Evolutionary conservation across 129 eudicot species (phyloP).

Genomic region (Erigeron canadensis): DNA sequence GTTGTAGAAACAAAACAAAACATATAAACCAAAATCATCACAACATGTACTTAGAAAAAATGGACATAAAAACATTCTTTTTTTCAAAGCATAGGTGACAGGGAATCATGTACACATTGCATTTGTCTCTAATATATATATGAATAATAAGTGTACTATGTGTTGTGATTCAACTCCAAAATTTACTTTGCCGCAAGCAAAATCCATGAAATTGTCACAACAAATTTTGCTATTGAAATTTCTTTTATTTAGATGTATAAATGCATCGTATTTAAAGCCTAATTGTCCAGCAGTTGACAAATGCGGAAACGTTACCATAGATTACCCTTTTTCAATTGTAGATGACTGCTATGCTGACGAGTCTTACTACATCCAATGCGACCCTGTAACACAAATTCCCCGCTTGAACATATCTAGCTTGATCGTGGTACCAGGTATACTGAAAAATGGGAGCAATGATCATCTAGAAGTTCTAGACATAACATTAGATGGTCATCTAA

Average conservation of each 20-base stretch:
- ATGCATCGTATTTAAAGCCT: not conserved
- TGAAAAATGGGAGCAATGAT: not conserved
- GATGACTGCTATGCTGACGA: slow-evolving; percentile 24
- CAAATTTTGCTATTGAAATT: not conserved
- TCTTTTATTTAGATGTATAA: not conserved
- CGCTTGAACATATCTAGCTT: not conserved
- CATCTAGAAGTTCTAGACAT: slow-evolving; percentile 19
- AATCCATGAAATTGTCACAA: slow-evolving; percentile 18
- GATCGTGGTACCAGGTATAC: too few relatives aligned
- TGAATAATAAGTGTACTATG: not conserved
- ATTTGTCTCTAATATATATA: not conserved
- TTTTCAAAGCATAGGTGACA: too few relatives aligned
- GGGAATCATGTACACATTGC: not conserved
- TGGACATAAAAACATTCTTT: too few relatives aligned
- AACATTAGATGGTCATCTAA: slow-evolving; percentile 16
- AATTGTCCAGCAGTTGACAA: slow-evolving; percentile 6
- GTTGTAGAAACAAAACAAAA: too few relatives aligned
- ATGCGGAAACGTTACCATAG: slow-evolving; percentile 31
- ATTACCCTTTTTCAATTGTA: slow-evolving; percentile 30
- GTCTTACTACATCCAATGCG: slow-evolving; percentile 26
- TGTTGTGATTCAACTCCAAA: not conserved
- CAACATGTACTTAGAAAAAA: too few relatives aligned
- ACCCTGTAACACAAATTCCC: slow-evolving; percentile 17
- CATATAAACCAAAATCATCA: too few relatives aligned
- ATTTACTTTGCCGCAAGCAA: not conserved